Evolutionary conservation across 2,329 filamentous ascomycete genomes (phyloP), one percentile per base, ranked within the genome.

Genomic region (Clonostachys solani): DNA sequence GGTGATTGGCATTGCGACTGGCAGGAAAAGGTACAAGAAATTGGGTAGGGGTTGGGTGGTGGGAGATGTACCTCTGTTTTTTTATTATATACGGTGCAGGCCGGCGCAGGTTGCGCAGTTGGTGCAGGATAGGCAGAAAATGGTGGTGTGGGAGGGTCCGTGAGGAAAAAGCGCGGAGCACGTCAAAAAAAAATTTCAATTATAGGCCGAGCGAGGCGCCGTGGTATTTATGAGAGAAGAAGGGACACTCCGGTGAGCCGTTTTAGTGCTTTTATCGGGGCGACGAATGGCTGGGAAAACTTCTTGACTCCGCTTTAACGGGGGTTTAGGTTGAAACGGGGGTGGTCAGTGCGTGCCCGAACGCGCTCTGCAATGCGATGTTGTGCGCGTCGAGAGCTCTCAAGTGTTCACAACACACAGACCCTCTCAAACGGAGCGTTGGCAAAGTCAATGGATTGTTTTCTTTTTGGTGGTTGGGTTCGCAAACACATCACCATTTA

Each of bases 221-320:
- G 62, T 68, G 64, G 63, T 70, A 71, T 70, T 71, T 71, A 71
- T 71, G 67, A 70, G 66, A 60, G 65, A 65, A 58, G 59, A 60
- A 60, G 56, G 17, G 36, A 38, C 13, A 38, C 7, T 38, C 36
- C 36, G 17, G 15, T n/a, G 15, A 18, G 17, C 15, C 36, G 36
- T 38, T 38, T n/a, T n/a, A n/a, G 17, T 38, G 36, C 36, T n/a
- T n/a, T 12, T 38, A 38, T 8, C 36, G 36, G 36, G 36, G 36
- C 15, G 36, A 18, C 36, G 29, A n/a, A 23, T 42, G 40, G 40
- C 40, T 42, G 40, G 40, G 40, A 29, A 29, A 29, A 29, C 7
- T 29, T 29, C 23, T 29, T 3, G 9, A 10, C 23, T 29, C 23
- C 23, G 23, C 23, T 29, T 29, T 29, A 29, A 29, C 23, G 23